These are phyloP conservation scores for Yarrowia sp. DNA, from an alignment of 805 yeast species.

Conservation along the genomic window DNA sequence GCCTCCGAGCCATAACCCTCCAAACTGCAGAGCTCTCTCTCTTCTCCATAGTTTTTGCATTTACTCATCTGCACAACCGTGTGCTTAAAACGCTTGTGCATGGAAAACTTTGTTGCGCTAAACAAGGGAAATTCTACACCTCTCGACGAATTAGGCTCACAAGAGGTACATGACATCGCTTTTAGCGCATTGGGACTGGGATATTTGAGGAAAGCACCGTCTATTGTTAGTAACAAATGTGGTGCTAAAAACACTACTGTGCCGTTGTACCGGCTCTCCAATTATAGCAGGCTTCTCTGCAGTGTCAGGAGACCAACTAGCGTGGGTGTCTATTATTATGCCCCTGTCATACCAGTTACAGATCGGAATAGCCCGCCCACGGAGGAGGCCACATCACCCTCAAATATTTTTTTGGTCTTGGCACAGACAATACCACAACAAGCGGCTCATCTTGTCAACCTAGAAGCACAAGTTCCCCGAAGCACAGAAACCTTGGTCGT, in stretches of 20 bases:
- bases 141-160: background rate
- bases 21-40: background rate
- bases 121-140: background rate
- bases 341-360: background rate
- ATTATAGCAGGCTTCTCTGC: background rate
- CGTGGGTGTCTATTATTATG: background rate
- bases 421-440: background rate
- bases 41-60: background rate
- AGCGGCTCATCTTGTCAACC: background rate
- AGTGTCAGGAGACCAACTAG: background rate
- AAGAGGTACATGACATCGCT: constrained; percentile 8
- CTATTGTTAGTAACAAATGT: background rate
- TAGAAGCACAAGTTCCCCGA: background rate
- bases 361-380: background rate
- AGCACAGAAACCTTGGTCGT: background rate
- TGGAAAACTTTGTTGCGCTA: background rate
- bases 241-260: background rate
- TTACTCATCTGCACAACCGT: background rate
- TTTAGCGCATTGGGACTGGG: background rate
- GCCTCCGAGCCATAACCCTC: background rate
- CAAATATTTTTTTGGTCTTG: background rate
- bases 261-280: background rate
- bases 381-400: background rate
- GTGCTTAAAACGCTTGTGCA: background rate
- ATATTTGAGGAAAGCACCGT: background rate